Evolutionary conservation across 805 yeast genomes (phyloP), one percentile per base, ranked within the genome.

Genomic region (Zygosaccharomyces kombuchaensis): DNA sequence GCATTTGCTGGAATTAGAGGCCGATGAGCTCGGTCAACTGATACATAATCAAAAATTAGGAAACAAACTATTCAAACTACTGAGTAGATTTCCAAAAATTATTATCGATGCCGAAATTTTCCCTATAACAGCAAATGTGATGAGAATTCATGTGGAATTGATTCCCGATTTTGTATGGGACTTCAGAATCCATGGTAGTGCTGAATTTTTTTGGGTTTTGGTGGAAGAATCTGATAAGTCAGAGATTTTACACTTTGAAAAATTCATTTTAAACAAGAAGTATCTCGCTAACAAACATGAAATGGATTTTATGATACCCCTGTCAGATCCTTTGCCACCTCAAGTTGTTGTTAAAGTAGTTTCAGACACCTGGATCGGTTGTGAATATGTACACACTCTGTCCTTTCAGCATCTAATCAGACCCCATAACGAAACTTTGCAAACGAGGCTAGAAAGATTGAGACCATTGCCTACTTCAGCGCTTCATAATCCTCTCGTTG

Each of bases 221-320:
- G 95, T 91, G 5, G 98, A 90, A 62, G 95, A 87, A 53, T 80
- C 91, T 3, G 87, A 84, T 45, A 76, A 78, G 42, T 77, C 86
- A 0, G 75, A 76, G 47, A 79, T 93, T 27, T 65, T 90, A 10
- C 96, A 93, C 59, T 83, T 81, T 47, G 96, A 93, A 52, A 87
- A 82, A 60, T 76, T 89, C 51, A 77, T 89, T 19, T 62, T 93
- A 40, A 79, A 78, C 50, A 78, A 73, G 50, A 77, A 73, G 39
- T 82, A 79, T 50, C 60, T 81, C 60, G 69, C 68, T 4, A 67
- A 70, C 12, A 63, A 69, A 0, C 95, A 87, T 62, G 87, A 80
- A 56, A 70, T 90, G 71, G 96, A 91, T 56, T 88, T 91, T 57
- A 88, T 95, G 82, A 85, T 93, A 35, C 99, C 99, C 0, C 66